These are phyloP conservation scores for Bruguiera gymnorhiza DNA, from an alignment of 345 rosid genomes.

Conservation along the genomic window DNA sequence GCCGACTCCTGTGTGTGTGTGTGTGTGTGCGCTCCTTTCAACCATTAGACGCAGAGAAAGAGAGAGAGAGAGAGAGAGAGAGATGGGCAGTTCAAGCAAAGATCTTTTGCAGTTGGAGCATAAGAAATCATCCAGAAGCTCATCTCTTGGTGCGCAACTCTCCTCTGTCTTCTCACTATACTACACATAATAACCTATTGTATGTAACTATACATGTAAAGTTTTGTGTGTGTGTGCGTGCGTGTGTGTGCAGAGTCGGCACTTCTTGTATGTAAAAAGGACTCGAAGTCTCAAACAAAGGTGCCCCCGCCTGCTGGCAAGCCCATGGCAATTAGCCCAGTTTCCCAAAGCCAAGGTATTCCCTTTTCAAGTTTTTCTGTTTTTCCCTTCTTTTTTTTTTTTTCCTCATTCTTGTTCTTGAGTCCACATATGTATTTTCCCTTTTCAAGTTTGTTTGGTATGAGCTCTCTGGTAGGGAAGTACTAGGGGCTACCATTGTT, in stretches of 20 bases:
- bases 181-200: too few species aligned
- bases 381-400: neutral
- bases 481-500: too few species aligned
- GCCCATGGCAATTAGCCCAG: neutral
- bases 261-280: neutral
- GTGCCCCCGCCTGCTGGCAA: neutral
- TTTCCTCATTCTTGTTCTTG: neutral
- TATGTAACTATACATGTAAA: neutral
- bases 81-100: constrained; percentile 16
- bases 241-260: neutral
- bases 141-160: constrained; percentile 6
- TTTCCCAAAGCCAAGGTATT: constrained; percentile 4
- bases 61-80: neutral
- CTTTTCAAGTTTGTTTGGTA: too few species aligned
- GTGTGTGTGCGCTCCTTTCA: too few species aligned
- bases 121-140: neutral
- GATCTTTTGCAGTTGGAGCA: constrained; percentile 16
- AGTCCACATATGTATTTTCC: neutral
- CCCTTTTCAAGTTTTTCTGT: neutral
- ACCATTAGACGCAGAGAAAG: too few species aligned
- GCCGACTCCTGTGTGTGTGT: too few species aligned
- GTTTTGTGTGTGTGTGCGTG: neutral
- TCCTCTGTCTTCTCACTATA: neutral
- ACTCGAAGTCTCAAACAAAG: neutral
- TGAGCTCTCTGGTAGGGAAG: too few species aligned